Percentiles rank a stretch among this genome's conserved stretches.
Evolutionary conservation across 2,329 filamentous ascomycete genomes (phyloP).

Genomic region (Paecilomyces niveus): DNA sequence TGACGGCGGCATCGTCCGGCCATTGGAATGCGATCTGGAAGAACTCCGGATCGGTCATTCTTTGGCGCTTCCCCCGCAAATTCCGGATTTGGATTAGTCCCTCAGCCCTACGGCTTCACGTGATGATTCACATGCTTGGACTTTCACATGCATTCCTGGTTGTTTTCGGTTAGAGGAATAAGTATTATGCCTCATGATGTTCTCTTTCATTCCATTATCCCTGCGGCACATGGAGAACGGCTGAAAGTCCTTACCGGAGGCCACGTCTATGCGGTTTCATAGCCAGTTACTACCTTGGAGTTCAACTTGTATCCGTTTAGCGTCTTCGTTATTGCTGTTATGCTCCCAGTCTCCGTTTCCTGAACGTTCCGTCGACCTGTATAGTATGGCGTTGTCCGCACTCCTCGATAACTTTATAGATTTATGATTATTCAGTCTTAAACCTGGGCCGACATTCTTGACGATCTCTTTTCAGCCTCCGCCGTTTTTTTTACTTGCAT

Average conservation of each 20-base stretch:
- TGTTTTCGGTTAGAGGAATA: neutral
- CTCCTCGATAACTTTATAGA: neutral
- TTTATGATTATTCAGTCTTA: neutral
- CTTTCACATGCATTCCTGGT: conserved; percentile 17
- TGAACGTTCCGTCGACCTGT: neutral
- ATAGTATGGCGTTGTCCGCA: neutral
- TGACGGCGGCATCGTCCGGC: neutral
- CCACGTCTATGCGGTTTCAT: neutral
- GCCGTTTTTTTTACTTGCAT: neutral
- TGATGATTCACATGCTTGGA: conserved; percentile 6
- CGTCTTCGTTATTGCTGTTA: neutral
- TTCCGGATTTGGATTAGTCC: neutral
- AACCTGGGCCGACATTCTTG: neutral
- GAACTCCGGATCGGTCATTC: neutral
- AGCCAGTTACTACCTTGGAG: neutral
- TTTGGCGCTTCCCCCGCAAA: neutral
- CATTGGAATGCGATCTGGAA: neutral
- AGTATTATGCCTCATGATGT: neutral
- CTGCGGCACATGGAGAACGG: neutral
- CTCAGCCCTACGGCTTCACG: neutral
- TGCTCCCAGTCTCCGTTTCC: neutral
- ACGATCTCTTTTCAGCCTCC: neutral
- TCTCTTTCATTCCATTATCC: neutral
- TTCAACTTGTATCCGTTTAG: neutral
- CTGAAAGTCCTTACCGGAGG: neutral